Percentiles rank a stretch among this genome's conserved stretches.
These are phyloP conservation scores for Solanum ossicruentum DNA, from an alignment of 257 asterid genomes.

Conservation along the genomic window DNA sequence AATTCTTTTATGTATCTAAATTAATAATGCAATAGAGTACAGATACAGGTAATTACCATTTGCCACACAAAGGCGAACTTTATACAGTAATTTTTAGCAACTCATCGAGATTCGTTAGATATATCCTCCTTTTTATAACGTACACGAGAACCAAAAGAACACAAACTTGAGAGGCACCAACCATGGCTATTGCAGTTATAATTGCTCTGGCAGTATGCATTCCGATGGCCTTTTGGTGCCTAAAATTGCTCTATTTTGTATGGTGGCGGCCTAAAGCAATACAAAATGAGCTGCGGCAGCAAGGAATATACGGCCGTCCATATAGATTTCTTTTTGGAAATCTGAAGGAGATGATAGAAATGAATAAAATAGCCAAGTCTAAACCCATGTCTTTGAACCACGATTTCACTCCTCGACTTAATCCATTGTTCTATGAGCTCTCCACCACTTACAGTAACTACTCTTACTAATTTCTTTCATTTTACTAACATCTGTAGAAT, in stretches of 20 bases:
- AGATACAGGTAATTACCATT: background rate
- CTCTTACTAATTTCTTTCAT: background rate
- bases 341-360: background rate
- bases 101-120: background rate
- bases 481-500: background rate
- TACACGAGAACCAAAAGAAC: background rate
- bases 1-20: no score
- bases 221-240: background rate
- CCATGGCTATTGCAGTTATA: background rate
- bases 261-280: conserved; percentile 21
- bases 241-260: background rate
- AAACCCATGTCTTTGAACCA: conserved; percentile 17
- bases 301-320: conserved; percentile 11
- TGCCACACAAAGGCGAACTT: background rate
- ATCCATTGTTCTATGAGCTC: conserved; percentile 5
- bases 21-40: no score
- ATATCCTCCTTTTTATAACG: background rate
- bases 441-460: conserved; percentile 7
- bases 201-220: background rate
- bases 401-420: conserved; percentile 2
- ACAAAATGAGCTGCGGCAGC: conserved; percentile 1
- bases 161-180: background rate
- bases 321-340: conserved; percentile 18
- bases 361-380: conserved; percentile 8
- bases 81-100: background rate